Conservation (phyloP, 768 basidiomycete species). For the Mrakia frigida region DNA sequence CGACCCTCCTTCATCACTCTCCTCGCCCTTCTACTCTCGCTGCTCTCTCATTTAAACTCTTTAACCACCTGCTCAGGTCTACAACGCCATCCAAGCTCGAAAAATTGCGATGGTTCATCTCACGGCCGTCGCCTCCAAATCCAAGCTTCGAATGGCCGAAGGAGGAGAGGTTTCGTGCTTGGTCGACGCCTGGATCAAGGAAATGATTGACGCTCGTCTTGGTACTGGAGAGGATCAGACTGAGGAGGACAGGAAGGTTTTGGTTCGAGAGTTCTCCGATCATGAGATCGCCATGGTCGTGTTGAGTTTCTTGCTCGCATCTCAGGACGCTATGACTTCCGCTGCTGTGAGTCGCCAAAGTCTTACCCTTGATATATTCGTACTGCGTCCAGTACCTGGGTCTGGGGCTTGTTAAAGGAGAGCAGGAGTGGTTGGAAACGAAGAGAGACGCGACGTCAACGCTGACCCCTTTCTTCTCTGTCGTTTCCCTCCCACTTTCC, state of each 20-base stretch:
- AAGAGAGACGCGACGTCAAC: neutral
- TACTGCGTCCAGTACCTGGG: too few species aligned
- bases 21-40: too few species aligned
- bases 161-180: slow-evolving; percentile 77
- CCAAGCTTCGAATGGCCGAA: slow-evolving; percentile 76
- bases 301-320: slow-evolving; percentile 82
- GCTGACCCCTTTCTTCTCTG: neutral
- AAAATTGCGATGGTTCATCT: slow-evolving; percentile 67
- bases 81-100: slow-evolving; percentile 83
- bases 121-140: slow-evolving; percentile 66
- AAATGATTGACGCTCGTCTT: slow-evolving; percentile 55
- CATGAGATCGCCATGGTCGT: slow-evolving; percentile 95
- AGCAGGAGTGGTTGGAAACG: neutral
- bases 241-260: slow-evolving; percentile 59
- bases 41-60: too few species aligned
- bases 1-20: neutral
- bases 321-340: slow-evolving; percentile 97
- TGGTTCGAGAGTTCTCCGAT: slow-evolving; percentile 70
- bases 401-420: too few species aligned
- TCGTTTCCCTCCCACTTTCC: too few species aligned
- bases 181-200: slow-evolving; percentile 84
- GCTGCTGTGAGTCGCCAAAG: slow-evolving; percentile 51
- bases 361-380: too few species aligned
- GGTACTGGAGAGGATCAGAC: slow-evolving; percentile 36
- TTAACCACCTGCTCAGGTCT: slow-evolving; percentile 49